These are phyloP conservation scores for Boechera stricta DNA, from an alignment of 345 rosid species.

Conservation along the genomic window DNA sequence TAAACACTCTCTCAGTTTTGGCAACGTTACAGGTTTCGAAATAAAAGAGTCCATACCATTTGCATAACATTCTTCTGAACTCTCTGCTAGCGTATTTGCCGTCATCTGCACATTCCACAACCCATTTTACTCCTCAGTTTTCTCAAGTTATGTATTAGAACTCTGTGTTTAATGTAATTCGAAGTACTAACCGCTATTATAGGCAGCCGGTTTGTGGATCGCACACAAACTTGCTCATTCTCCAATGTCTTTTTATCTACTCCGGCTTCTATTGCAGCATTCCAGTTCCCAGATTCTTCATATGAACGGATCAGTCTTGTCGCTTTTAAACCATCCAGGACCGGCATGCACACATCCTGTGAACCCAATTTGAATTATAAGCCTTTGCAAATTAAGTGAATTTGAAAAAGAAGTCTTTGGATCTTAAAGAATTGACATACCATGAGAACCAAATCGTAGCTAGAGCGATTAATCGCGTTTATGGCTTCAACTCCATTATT, in stretches of 20 bases:
- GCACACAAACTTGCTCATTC: slow-evolving; percentile 9
- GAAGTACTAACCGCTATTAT: slow-evolving; percentile 76
- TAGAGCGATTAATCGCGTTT: slow-evolving; percentile 54
- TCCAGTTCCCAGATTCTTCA: slow-evolving; percentile 86
- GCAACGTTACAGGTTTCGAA: slow-evolving; percentile 88
- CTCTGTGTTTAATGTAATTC: neutral
- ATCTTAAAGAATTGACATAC: slow-evolving; percentile 58
- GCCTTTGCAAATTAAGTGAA: neutral
- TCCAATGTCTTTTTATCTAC: slow-evolving; percentile 48
- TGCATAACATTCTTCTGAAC: slow-evolving; percentile 86
- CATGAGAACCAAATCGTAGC: slow-evolving; percentile 82
- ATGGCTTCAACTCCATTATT: slow-evolving; percentile 90
- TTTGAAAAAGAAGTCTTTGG: neutral
- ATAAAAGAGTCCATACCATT: slow-evolving; percentile 89
- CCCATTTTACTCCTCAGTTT: slow-evolving; percentile 11
- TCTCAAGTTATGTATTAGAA: slow-evolving; percentile 15
- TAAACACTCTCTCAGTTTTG: slow-evolving; percentile 75
- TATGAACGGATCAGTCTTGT: slow-evolving; percentile 88
- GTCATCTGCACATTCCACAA: slow-evolving; percentile 72
- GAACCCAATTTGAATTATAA: slow-evolving; percentile 14
- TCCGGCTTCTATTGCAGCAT: slow-evolving; percentile 75
- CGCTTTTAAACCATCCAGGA: slow-evolving; percentile 92
- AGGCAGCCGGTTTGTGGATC: slow-evolving; percentile 56
- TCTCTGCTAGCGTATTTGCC: slow-evolving; percentile 89
- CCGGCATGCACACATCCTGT: slow-evolving; percentile 98